A percentile compares a stretch with the other conserved stretches of the same genome.
These are phyloP conservation scores for Colletotrichum chrysophilum DNA, from an alignment of 2,329 filamentous ascomycete genomes.

Conservation along the genomic window DNA sequence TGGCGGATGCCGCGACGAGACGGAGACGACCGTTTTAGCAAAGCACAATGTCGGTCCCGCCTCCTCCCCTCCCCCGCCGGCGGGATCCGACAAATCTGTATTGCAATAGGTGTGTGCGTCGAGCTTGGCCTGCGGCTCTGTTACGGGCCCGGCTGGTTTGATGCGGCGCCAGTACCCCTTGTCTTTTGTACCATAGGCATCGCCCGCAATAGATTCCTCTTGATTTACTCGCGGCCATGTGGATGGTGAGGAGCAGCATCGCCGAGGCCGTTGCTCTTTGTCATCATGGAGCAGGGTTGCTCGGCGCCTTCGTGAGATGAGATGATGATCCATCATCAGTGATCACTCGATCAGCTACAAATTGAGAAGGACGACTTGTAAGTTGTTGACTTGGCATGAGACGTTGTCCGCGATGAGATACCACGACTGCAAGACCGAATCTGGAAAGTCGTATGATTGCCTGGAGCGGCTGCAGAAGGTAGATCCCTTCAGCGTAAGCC, in stretches of 20 bases:
- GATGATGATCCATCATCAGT: not conserved
- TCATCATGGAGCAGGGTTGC: not conserved
- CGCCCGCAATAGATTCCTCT: slow-evolving; percentile 25
- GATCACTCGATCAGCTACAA: no score
- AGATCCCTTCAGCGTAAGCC: not conserved
- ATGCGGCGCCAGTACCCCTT: slow-evolving; percentile 9
- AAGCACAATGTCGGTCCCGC: not conserved
- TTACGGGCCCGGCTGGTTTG: not conserved
- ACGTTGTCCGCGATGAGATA: not conserved
- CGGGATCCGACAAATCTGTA: slow-evolving; percentile 13
- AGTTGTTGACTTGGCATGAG: accelerated
- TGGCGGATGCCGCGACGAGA: not conserved
- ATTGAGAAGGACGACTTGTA: no score
- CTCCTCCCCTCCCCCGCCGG: not conserved
- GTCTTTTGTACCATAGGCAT: slow-evolving; percentile 25
- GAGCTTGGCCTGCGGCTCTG: not conserved
- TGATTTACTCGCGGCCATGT: not conserved
- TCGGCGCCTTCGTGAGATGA: not conserved
- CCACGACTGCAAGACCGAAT: not conserved
- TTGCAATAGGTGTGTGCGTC: not conserved
- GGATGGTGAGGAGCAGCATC: not conserved
- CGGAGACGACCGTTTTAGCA: not conserved
- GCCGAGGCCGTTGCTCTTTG: not conserved
- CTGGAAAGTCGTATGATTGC: not conserved
- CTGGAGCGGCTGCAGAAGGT: not conserved